Evolutionary conservation across 129 eudicot genomes (phyloP).

Genomic region (Flaveria brownii): DNA sequence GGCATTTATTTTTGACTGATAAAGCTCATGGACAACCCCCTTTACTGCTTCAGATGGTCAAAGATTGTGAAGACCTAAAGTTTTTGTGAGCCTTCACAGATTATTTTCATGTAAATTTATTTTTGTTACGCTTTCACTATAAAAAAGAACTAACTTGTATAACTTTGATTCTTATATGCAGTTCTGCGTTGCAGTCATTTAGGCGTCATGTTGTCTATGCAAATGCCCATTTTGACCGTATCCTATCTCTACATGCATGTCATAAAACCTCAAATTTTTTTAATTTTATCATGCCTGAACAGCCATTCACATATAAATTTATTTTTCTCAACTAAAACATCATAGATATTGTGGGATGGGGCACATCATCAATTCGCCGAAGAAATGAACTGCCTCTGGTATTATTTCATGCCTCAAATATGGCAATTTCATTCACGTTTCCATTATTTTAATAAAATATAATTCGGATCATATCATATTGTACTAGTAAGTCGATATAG

Average conservation of each 20-base stretch:
- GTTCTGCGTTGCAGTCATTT: constrained; percentile 87
- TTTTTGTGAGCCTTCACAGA: constrained; percentile 60
- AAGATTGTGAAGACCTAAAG: constrained; percentile 62
- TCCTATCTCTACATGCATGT: constrained; percentile 39
- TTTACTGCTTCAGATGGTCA: constrained; percentile 77
- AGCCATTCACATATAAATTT: constrained; percentile 8
- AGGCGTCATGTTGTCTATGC: constrained; percentile 83
- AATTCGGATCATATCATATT: neutral
- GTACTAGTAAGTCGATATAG: neutral
- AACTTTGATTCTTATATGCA: constrained; percentile 31
- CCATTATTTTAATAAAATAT: neutral
- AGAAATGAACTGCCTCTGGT: constrained; percentile 81
- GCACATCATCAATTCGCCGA: constrained; percentile 78
- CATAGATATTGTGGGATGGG: constrained; percentile 92
- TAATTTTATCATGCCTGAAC: neutral
- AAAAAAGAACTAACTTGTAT: neutral
- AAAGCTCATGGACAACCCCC: constrained; percentile 68
- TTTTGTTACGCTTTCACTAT: neutral
- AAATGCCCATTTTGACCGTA: constrained; percentile 88
- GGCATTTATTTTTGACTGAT: constrained; percentile 75
- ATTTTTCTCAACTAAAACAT: constrained; percentile 38
- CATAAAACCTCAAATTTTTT: neutral
- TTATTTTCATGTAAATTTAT: neutral
- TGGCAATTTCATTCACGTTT: neutral
- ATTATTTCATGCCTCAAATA: neutral